Conservation (phyloP, 768 basidiomycete genomes). For the Leucocoprinus birnbaumii region DNA sequence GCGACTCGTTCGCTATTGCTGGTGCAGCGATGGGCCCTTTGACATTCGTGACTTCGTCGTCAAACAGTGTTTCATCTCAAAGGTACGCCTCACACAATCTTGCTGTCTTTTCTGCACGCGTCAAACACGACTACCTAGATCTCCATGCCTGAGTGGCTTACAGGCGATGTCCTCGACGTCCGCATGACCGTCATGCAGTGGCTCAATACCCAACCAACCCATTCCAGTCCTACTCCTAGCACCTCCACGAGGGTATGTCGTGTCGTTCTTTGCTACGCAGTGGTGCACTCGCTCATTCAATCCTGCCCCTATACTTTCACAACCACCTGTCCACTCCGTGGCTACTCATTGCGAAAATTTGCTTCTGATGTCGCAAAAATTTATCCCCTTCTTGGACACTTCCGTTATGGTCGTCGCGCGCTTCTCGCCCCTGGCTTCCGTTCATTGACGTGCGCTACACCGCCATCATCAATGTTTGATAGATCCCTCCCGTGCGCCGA, state of each 20-base stretch:
- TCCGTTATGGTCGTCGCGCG: conserved; percentile 1
- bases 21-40: conserved; percentile 84
- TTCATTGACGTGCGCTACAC: background rate
- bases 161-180: conserved; percentile 73
- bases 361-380: conserved; percentile 8
- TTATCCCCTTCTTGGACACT: background rate
- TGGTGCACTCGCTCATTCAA: background rate
- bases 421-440: conserved; percentile 5
- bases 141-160: conserved; percentile 70
- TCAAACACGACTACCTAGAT: conserved; percentile 34
- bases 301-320: background rate
- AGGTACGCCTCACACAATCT: conserved; percentile 37
- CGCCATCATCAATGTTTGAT: conserved; percentile 9
- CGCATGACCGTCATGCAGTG: conserved; percentile 55
- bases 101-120: background rate
- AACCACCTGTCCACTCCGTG: background rate
- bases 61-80: conserved; percentile 88
- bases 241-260: conserved; percentile 17
- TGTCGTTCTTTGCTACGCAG: background rate
- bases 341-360: conserved; percentile 3
- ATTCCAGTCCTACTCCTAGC: background rate
- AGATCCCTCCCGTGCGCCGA: conserved; percentile 29
- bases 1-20: conserved; percentile 64
- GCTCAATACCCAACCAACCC: conserved; percentile 26
- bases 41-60: conserved; percentile 84